Base-by-base conservation (phyloP, 164 flowering plant species). In the Umbilicus rupestris region DNA sequence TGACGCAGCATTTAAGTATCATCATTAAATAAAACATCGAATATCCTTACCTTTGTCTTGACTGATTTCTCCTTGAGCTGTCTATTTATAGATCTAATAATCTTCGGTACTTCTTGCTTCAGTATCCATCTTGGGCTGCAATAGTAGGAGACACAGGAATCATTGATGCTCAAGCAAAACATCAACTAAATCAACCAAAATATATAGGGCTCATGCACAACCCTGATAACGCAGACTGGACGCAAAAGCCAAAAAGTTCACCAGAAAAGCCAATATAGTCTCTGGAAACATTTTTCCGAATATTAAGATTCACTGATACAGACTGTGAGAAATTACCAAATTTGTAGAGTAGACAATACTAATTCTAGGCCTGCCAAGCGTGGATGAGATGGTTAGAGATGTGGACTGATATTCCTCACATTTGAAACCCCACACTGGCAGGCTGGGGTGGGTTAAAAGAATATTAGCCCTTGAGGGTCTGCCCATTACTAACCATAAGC, bases 61-160 rank as follows among this genome's bases (percentile, higher is more conserved):
- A 95, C 70, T 64, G 97, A 89, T 76, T 95, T 95, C 70, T 95
- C 99, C 37, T 96, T 90, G 22, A 95, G 79, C 75, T 88, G 97
- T 80, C 86, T 83, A 69, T 87, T 95, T 60, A 88, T 79, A 62
- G 99, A 92, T 83, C 82, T 88, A 24, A 95, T 94, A 72, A 92
- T 82, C 78, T 90, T 95, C 26, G 96, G 84, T n/a, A 95, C 96
- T 76, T 92, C 99, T 73, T 89, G 97, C 74, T 88, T 88, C 85
- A 95, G 74, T 71, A 92, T 75, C 94, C 96, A 88, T 64, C 87
- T 81, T 55, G 97, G 97, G 78, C 99, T 95, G 92, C 85, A 87
- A 4, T 41, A 66, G 0, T 74, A 28, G 24, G 19, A 41, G 57
- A 55, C 6, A 24, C 58, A 12, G 31, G 60, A 33, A 55, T 55